Percentiles rank a stretch among this genome's conserved stretches.
These are phyloP conservation scores for Trifolium dubium DNA, from an alignment of 306 rosid species.

Conservation along the genomic window DNA sequence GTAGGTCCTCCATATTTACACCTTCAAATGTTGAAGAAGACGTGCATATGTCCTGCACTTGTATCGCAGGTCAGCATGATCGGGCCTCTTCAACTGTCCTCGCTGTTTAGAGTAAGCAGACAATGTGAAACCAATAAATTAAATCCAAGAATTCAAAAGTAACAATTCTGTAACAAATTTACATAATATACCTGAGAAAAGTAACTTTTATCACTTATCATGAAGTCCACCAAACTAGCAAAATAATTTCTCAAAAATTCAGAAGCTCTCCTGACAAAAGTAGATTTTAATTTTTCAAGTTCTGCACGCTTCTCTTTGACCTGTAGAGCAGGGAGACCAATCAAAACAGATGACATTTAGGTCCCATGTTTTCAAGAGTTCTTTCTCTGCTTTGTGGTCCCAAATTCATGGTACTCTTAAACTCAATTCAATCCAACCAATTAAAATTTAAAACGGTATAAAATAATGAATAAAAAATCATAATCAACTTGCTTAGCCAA, in stretches of 20 bases:
- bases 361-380: constrained; percentile 8
- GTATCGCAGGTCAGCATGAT: constrained; percentile 98
- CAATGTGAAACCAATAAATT: constrained; percentile 35
- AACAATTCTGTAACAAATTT: constrained; percentile 15
- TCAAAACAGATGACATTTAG: constrained; percentile 34
- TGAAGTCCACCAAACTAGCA: constrained; percentile 97
- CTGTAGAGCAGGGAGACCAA: constrained; percentile 55
- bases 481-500: constrained; percentile 16
- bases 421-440: constrained; percentile 29
- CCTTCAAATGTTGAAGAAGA: constrained; percentile 97
- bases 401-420: constrained; percentile 28
- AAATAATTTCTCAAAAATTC: constrained; percentile 93
- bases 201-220: constrained; percentile 97
- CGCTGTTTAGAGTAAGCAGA: constrained; percentile 61
- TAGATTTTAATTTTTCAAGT: constrained; percentile 86
- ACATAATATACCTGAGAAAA: constrained; percentile 84
- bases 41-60: constrained; percentile 99
- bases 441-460: constrained; percentile 30
- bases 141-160: constrained; percentile 26
- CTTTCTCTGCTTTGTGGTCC: constrained; percentile 15
- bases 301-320: constrained; percentile 93
- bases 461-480: constrained; percentile 27
- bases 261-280: constrained; percentile 97
- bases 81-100: constrained; percentile 98
- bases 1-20: constrained; percentile 39